phyloP scores from a whole-genome alignment of 2,329 filamentous ascomycete species.

The Cercospora zeae-maydis region DNA sequence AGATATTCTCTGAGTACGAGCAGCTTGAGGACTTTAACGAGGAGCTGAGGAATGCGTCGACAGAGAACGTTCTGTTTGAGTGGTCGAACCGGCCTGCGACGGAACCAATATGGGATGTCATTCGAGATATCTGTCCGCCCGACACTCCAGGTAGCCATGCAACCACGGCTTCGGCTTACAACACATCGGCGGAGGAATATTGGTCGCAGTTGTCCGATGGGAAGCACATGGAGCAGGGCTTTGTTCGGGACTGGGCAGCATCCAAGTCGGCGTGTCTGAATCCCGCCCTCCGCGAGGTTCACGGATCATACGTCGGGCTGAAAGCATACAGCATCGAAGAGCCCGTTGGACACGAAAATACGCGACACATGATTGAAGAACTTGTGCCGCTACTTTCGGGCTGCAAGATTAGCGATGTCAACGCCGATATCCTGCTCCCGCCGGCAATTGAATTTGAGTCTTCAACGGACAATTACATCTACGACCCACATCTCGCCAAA shows the following conservation, averaged over 20 bases:
- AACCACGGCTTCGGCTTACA: neutral
- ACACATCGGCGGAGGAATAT: neutral
- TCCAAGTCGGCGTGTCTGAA: neutral
- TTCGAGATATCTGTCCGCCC: neutral
- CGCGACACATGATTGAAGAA: neutral
- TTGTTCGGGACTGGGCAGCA: neutral
- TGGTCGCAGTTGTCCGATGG: neutral
- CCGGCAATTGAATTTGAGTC: constrained; percentile 22
- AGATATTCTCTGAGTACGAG: neutral
- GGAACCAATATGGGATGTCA: neutral
- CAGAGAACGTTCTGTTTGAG: neutral
- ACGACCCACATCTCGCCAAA: neutral
- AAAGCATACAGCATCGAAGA: neutral
- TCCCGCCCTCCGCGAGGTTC: neutral
- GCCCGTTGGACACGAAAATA: neutral
- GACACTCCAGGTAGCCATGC: neutral
- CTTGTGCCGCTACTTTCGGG: neutral
- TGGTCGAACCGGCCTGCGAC: neutral
- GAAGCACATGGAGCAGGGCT: neutral
- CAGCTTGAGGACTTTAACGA: neutral
- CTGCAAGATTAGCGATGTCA: constrained; percentile 29
- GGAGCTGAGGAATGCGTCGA: neutral
- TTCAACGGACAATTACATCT: neutral
- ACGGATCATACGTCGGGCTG: neutral
- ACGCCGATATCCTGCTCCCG: constrained; percentile 49